Evolutionary conservation across 2,329 filamentous ascomycete genomes (phyloP), one percentile per base, ranked within the genome.

Genomic region (Chaetomium sp.): DNA sequence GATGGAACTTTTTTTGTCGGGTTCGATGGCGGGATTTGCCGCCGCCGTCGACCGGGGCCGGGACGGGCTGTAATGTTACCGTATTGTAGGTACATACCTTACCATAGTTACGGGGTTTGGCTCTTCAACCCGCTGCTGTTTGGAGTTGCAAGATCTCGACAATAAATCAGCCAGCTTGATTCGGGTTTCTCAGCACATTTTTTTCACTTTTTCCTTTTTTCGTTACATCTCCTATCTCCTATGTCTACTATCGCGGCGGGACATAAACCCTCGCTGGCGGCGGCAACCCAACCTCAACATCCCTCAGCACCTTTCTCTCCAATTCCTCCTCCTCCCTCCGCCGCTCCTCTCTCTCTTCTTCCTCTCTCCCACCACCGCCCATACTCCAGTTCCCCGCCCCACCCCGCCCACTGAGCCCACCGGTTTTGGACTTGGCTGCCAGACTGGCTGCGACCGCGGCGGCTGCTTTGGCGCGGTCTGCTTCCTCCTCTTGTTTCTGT

Each of bases 311-410:
- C 73, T 75, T 77, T 64, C 73, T 75, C 72, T 82, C 80, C 29
- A 83, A 68, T 63, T 78, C 76, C 27, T 77, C 75, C 55, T 71
- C 74, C 71, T 69, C 75, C 65, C 70, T 72, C 68, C 72, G 70
- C 67, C 75, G 73, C 60, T 73, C 70, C 68, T 75, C 74, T 57
- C 73, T 72, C n/a, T 38, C 53, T n/a, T 69, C 68, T 58, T 72
- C 61, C 33, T 68, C 65, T 29, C 70, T 67, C 29, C 70, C 67
- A 25, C 73, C 74, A 51, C 53, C 71, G 19, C 25, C 54, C 23
- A 67, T 68, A 53, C 68, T 72, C 77, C 81, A 87, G 73, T 87
- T 87, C 2, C 85, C 85, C 1, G 83, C 83, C n/a, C 85, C 85
- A 27, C 85, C 85, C 5, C 85, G 80, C 0, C 85, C 85, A 6